Evolutionary conservation across 169 alveolate species (phyloP).

Genomic region (Plasmodium adleri): DNA sequence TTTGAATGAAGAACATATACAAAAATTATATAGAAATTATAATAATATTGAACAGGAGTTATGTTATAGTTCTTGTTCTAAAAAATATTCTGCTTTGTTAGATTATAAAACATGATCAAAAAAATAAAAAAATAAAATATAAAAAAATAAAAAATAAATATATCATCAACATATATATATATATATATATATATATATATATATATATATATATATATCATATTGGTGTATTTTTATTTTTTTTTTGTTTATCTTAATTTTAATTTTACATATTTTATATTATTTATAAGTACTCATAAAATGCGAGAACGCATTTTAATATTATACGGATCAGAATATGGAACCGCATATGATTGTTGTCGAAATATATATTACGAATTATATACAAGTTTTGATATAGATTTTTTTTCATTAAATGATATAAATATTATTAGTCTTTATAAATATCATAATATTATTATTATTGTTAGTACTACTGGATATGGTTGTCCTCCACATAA

Average conservation of each 20-base stretch:
- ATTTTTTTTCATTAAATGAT: conserved; percentile 32
- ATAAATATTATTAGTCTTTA: conserved; percentile 26
- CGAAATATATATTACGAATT: conserved; percentile 54
- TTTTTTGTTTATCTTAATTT: background rate
- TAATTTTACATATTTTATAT: too few relatives aligned
- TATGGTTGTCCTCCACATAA: conserved; percentile 54
- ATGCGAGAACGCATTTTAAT: conserved; percentile 11
- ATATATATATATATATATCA: conserved; percentile 2
- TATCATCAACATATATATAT: background rate
- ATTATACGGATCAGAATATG: conserved; percentile 55
- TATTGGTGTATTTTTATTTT: background rate
- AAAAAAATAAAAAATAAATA: background rate
- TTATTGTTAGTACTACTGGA: conserved; percentile 74
- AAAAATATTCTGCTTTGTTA: conserved; percentile 13
- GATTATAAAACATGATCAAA: background rate
- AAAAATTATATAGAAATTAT: conserved; percentile 40
- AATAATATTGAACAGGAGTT: conserved; percentile 37
- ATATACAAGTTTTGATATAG: conserved; percentile 29
- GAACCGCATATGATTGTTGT: conserved; percentile 68
- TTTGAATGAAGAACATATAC: conserved; percentile 34
- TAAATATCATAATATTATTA: conserved; percentile 49
- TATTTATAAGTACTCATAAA: background rate
- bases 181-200: conserved; percentile 14
- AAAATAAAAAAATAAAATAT: background rate
- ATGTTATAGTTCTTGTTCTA: conserved; percentile 49